A percentile compares a stretch with the other conserved stretches of the same genome.
Evolutionary conservation across 106 monocot species (phyloP).

Genomic region (Acorus gramineus): DNA sequence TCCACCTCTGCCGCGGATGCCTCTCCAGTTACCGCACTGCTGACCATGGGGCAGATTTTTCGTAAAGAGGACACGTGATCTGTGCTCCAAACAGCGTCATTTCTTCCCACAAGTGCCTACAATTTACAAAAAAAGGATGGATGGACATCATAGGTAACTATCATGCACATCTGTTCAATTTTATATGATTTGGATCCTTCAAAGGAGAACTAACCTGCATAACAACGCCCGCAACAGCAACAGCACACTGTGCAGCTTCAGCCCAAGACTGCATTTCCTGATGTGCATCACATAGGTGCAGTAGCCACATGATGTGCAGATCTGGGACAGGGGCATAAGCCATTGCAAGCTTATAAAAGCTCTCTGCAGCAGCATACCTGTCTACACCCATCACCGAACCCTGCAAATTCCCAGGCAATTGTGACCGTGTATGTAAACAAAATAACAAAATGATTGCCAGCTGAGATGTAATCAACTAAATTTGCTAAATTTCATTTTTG

Average conservation of each 20-base stretch:
- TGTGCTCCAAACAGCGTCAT: constrained; percentile 90
- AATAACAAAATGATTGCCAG: too few species aligned
- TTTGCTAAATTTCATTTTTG: too few species aligned
- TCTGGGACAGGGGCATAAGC: constrained; percentile 95
- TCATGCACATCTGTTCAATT: too few species aligned
- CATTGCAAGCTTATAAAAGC: constrained; percentile 86
- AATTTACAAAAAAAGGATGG: background rate
- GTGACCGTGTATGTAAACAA: too few species aligned
- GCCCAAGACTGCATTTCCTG: constrained; percentile 99
- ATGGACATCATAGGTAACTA: too few species aligned
- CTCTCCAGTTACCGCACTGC: constrained; percentile 55
- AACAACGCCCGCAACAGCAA: constrained; percentile 97
- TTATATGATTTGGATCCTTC: too few species aligned
- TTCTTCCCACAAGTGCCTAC: constrained; percentile 93
- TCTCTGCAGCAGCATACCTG: constrained; percentile 92
- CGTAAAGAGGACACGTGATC: constrained; percentile 74
- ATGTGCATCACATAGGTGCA: constrained; percentile 94
- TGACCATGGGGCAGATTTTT: constrained; percentile 92
- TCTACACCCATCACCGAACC: constrained; percentile 66
- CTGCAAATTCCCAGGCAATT: constrained; percentile 21
- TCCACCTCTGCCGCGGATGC: constrained; percentile 97
- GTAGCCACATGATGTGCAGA: constrained; percentile 98
- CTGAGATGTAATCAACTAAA: too few species aligned
- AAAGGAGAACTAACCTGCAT: constrained; percentile 59
- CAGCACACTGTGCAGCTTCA: constrained; percentile 99